These are phyloP conservation scores for Aspergillus sojae DNA, from an alignment of 2,329 filamentous ascomycete genomes.

Conservation along the genomic window DNA sequence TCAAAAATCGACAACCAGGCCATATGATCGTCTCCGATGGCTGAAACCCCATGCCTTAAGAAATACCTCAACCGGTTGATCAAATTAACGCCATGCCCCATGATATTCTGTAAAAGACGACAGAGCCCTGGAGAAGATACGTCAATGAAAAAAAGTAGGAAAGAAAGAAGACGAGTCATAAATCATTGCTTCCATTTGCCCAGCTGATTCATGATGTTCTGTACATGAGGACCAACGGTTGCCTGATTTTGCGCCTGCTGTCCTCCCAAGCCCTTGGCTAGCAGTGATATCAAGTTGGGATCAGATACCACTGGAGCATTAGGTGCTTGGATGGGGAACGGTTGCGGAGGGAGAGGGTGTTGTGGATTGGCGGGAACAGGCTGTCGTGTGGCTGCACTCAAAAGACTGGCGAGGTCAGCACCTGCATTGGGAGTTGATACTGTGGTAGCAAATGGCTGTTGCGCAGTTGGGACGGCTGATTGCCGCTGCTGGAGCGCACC, in stretches of 20 bases:
- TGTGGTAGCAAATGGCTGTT: conserved; percentile 38
- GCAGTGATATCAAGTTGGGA: conserved; percentile 40
- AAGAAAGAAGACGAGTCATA: conserved; percentile 23
- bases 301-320: conserved; percentile 34
- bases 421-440: conserved; percentile 29
- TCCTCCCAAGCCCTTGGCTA: conserved; percentile 41
- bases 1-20: conserved; percentile 14
- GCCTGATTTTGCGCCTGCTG: conserved; percentile 40
- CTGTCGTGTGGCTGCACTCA: conserved; percentile 43
- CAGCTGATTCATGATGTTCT: conserved; percentile 52
- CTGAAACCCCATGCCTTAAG: conserved; percentile 7
- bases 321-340: conserved; percentile 33
- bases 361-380: conserved; percentile 35
- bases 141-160: conserved; percentile 22
- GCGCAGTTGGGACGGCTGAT: conserved; percentile 38
- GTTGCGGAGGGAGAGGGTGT: conserved; percentile 30
- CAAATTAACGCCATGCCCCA: conserved; percentile 22
- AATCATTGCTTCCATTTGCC: conserved; percentile 50
- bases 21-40: conserved; percentile 14
- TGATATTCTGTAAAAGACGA: conserved; percentile 13
- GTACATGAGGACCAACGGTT: conserved; percentile 42
- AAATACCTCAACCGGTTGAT: conserved; percentile 19
- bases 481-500: conserved; percentile 57
- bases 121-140: conserved; percentile 10
- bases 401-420: conserved; percentile 45